Conservation (phyloP, 306 rosid species). For the Casuarina cunninghamiana region DNA sequence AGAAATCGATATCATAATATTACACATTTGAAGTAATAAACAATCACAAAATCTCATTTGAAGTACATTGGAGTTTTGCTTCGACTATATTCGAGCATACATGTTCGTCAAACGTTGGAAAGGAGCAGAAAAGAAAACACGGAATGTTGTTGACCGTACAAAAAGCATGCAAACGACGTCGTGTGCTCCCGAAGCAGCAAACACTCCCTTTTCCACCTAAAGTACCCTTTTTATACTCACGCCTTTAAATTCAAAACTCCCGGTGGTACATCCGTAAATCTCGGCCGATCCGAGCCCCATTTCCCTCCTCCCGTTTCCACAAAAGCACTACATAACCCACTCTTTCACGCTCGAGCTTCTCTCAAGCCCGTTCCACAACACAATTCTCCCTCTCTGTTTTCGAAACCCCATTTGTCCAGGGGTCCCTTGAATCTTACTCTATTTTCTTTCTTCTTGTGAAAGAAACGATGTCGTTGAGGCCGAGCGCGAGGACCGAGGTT, state of each 20-base stretch:
- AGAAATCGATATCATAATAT: too few species aligned
- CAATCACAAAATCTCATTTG: too few species aligned
- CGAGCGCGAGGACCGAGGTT: constrained; percentile 83
- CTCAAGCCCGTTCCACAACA: background rate
- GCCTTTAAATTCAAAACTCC: constrained; percentile 52
- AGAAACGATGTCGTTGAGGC: constrained; percentile 84
- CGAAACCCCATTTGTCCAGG: constrained; percentile 27
- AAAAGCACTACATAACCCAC: background rate
- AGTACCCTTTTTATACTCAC: constrained; percentile 43
- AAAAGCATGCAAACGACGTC: background rate
- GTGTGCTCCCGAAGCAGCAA: background rate
- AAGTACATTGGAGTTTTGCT: too few species aligned
- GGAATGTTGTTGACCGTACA: too few species aligned
- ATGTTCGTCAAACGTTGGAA: too few species aligned
- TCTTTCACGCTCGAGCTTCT: background rate
- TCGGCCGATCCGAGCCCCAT: constrained; percentile 48
- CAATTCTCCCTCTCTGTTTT: background rate
- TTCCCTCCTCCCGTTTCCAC: background rate
- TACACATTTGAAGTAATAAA: too few species aligned
- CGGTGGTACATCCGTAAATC: constrained; percentile 49
- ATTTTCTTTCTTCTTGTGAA: background rate
- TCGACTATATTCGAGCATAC: too few species aligned
- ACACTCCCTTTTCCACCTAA: constrained; percentile 17
- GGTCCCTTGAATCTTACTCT: constrained; percentile 3
- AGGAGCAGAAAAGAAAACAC: too few species aligned